Conservation (phyloP, 441 rosid species). For the Euphorbia corollata region DNA sequence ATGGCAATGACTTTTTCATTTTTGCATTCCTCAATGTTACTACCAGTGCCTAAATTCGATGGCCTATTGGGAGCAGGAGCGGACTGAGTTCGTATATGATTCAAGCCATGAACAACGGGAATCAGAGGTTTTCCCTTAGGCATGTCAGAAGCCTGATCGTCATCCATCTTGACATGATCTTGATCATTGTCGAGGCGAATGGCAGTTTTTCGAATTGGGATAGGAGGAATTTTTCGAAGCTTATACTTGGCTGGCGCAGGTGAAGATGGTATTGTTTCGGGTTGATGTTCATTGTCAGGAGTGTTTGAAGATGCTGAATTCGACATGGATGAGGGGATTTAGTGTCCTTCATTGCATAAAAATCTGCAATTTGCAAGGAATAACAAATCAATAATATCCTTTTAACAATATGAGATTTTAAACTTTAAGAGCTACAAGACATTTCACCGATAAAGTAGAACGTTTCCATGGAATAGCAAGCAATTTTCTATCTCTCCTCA, state of each 20-base stretch:
- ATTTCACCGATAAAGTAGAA: too few species aligned
- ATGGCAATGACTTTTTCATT: conserved; percentile 24
- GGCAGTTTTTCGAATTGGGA: conserved; percentile 32
- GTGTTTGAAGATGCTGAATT: conserved; percentile 12
- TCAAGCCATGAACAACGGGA: conserved; percentile 41
- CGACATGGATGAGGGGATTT: conserved; percentile 27
- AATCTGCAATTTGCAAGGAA: not conserved
- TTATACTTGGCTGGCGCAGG: conserved; percentile 29
- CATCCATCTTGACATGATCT: conserved; percentile 3
- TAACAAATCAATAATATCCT: too few species aligned
- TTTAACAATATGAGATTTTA: not conserved
- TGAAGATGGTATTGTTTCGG: conserved; percentile 19
- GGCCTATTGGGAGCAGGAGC: conserved; percentile 46
- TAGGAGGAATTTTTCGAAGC: conserved; percentile 61
- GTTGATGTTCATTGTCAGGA: conserved; percentile 20
- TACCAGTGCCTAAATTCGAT: conserved; percentile 18
- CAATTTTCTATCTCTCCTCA: not conserved
- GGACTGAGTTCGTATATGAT: conserved; percentile 71
- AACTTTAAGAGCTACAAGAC: not conserved
- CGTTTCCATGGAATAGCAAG: not conserved
- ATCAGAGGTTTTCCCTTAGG: conserved; percentile 20
- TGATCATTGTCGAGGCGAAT: conserved; percentile 1
- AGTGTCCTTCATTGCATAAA: conserved; percentile 15
- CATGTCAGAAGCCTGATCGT: not conserved
- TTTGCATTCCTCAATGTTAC: not conserved